Conservation (phyloP, 495 filamentous ascomycete species). For the Penicillium psychrofluorescens region DNA sequence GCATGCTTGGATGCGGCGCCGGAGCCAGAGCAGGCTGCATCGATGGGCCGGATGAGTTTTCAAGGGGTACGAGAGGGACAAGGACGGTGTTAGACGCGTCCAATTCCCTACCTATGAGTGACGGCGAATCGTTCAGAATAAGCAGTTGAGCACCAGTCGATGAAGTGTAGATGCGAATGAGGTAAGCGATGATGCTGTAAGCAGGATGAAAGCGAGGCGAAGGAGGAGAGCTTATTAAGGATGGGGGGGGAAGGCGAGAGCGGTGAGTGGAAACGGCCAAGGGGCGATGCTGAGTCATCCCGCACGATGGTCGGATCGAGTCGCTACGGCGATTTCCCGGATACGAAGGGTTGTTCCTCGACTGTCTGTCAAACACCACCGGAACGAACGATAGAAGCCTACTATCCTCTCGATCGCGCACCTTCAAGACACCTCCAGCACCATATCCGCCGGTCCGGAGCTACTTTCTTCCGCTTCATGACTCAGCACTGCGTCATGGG, state of each 20-base stretch:
- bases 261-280: neutral
- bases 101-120: constrained; percentile 5
- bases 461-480: no score
- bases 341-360: no score
- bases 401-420: no score
- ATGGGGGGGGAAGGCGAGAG: constrained; percentile 2
- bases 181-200: constrained; percentile 36
- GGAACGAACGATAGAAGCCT: no score
- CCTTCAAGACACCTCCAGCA: no score
- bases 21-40: constrained; percentile 53
- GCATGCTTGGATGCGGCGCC: constrained; percentile 52
- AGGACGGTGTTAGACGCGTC: neutral
- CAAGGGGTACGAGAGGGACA: neutral
- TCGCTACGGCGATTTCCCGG: no score
- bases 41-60: constrained; percentile 5
- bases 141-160: no score
- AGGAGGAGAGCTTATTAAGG: constrained; percentile 19
- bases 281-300: no score
- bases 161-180: constrained; percentile 20
- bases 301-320: no score
- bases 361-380: no score
- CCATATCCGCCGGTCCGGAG: no score
- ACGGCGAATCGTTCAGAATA: neutral
- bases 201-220: constrained; percentile 7
- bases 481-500: no score